These are phyloP conservation scores for Nannizziopsis barbatae DNA, from an alignment of 2,329 filamentous ascomycete genomes.

Conservation along the genomic window DNA sequence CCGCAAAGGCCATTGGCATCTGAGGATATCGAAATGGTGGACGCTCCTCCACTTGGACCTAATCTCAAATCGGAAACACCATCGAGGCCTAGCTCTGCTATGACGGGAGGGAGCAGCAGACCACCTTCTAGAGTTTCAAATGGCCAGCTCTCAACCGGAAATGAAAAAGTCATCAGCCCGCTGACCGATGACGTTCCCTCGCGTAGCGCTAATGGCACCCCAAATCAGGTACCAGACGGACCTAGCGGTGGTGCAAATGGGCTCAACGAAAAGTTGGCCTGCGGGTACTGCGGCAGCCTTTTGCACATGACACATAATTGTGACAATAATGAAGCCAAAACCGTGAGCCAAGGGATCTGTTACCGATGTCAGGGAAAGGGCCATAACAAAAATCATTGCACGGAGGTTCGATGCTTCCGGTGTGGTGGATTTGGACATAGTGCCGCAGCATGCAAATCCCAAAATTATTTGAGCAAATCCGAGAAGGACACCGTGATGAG, in stretches of 20 bases:
- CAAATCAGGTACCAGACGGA: conserved; percentile 23
- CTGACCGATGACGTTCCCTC: conserved; percentile 8
- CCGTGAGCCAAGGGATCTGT: conserved; percentile 31
- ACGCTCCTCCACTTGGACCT: conserved; percentile 18
- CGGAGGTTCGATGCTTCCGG: conserved; percentile 32
- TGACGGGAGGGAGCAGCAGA: conserved; percentile 21
- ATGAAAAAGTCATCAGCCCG: not conserved
- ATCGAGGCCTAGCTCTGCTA: conserved; percentile 16
- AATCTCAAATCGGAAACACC: conserved; percentile 18
- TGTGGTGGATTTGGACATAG: conserved; percentile 38
- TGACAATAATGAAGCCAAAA: conserved; percentile 35
- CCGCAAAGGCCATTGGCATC: conserved; percentile 38
- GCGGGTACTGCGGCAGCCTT: conserved; percentile 38
- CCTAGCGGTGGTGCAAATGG: conserved; percentile 36
- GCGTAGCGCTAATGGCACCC: conserved; percentile 18
- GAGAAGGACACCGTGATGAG: conserved; percentile 28
- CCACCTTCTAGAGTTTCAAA: conserved; percentile 24
- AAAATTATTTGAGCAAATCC: conserved; percentile 26
- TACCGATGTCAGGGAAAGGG: conserved; percentile 32
- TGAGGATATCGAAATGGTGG: conserved; percentile 35
- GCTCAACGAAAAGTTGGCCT: conserved; percentile 33
- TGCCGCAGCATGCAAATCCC: conserved; percentile 26
- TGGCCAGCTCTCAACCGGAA: conserved; percentile 8
- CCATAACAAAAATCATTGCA: conserved; percentile 31
- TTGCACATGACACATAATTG: conserved; percentile 36